Evolutionary conservation across 371 early-diverging fungal genomes (phyloP).

Genomic region (Rhizopus stolonifer): DNA sequence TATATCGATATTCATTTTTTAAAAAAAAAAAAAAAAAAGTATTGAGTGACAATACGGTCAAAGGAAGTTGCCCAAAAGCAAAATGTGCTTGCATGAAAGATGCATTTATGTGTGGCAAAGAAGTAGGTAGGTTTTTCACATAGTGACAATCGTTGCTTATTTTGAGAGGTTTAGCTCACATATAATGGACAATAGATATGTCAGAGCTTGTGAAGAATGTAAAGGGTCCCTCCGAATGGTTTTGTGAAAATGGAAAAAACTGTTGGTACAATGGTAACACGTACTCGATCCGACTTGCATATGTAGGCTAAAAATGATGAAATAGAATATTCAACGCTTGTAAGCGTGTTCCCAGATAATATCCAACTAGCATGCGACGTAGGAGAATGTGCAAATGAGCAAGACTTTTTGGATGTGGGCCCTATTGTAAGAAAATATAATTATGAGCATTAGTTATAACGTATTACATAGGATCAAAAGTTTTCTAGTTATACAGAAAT

Average conservation of each 20-base stretch:
- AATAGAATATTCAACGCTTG: constrained; percentile 53
- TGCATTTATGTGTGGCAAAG: constrained; percentile 62
- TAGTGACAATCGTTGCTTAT: background rate
- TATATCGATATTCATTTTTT: background rate
- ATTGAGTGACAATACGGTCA: constrained; percentile 34
- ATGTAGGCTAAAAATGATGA: too few species aligned
- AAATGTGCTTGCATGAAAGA: constrained; percentile 56
- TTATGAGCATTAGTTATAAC: background rate
- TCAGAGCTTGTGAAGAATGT: constrained; percentile 47
- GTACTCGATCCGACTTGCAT: too few species aligned
- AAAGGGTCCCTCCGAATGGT: constrained; percentile 50
- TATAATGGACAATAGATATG: constrained; percentile 32
- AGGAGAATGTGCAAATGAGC: constrained; percentile 61
- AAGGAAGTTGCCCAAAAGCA: constrained; percentile 46
- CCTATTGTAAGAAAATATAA: constrained; percentile 32
- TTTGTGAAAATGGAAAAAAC: constrained; percentile 52
- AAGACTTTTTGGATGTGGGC: constrained; percentile 39
- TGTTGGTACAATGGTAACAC: constrained; percentile 56
- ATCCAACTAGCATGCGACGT: constrained; percentile 53
- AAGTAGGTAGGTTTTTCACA: constrained; percentile 33
- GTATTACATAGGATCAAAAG: constrained; percentile 20
- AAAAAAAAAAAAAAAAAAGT: too few species aligned
- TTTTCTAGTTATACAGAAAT: constrained; percentile 44
- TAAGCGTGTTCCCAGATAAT: constrained; percentile 57
- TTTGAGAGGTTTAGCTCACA: background rate